A percentile compares a stretch with the other conserved stretches of the same genome.
Evolutionary conservation across 2,329 filamentous ascomycete genomes (phyloP).

Genomic region (Alternaria viburni): DNA sequence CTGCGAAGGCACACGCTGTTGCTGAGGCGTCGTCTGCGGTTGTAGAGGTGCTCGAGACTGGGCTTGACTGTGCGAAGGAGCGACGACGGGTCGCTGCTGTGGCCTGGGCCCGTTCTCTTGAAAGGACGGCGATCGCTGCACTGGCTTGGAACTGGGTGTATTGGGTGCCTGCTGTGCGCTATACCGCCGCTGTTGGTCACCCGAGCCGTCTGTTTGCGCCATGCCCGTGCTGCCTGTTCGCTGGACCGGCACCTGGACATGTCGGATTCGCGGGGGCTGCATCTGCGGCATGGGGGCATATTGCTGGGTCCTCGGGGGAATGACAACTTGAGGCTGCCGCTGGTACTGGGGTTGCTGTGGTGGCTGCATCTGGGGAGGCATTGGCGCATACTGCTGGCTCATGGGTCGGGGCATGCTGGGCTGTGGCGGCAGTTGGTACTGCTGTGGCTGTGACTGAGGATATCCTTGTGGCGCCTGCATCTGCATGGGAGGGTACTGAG

Average conservation of each 20-base stretch:
- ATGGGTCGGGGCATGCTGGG: conserved; percentile 20
- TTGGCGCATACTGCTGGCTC: conserved; percentile 34
- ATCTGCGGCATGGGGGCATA: conserved; percentile 34
- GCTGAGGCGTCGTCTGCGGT: conserved; percentile 40
- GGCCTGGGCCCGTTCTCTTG: conserved; percentile 36
- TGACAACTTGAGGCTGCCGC: conserved; percentile 37
- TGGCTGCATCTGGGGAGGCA: conserved; percentile 18
- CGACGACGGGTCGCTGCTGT: conserved; percentile 39
- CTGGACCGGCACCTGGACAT: conserved; percentile 37
- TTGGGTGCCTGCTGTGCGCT: conserved; percentile 21
- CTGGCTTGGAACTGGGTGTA: conserved; percentile 46
- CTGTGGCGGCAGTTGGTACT: conserved; percentile 13
- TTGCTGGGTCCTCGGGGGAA: conserved; percentile 30
- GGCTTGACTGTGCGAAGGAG: conserved; percentile 25
- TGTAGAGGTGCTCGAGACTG: conserved; percentile 39
- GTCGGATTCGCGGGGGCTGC: conserved; percentile 35
- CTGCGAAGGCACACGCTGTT: conserved; percentile 25
- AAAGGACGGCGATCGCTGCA: conserved; percentile 47
- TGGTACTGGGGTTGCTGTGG: conserved; percentile 20
- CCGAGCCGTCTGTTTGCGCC: conserved; percentile 21
- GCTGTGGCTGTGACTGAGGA: conserved; percentile 30
- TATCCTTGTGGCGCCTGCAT: conserved; percentile 11
- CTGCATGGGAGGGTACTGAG: conserved; percentile 6
- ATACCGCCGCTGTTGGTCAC: conserved; percentile 21
- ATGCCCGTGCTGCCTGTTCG: conserved; percentile 21